phyloP scores from a whole-genome alignment of 352 stramenopile species.

The Phytophthora agathidicida region DNA sequence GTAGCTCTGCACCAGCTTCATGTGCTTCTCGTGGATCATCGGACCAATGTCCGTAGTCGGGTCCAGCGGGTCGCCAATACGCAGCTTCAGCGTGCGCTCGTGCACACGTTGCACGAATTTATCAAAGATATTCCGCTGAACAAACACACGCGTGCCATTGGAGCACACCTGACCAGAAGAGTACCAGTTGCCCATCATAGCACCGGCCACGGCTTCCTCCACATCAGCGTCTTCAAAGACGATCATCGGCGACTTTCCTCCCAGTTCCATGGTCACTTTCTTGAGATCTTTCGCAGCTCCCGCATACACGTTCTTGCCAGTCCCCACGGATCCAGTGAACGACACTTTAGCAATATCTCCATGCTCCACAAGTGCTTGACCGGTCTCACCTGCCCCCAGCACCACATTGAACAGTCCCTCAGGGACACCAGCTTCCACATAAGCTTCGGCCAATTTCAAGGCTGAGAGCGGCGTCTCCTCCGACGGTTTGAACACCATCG shows the following conservation, averaged over 20 bases:
- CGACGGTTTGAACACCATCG: conserved; percentile 93
- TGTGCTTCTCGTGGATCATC: conserved; percentile 86
- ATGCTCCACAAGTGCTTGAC: conserved; percentile 62
- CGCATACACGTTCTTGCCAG: conserved; percentile 73
- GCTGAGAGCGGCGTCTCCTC: conserved; percentile 86
- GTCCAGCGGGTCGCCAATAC: conserved; percentile 88
- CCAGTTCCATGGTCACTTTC: conserved; percentile 91
- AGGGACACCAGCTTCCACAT: conserved; percentile 71
- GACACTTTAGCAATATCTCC: conserved; percentile 73
- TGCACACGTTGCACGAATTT: conserved; percentile 85
- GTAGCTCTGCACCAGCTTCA: conserved; percentile 76
- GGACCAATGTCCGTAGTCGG: conserved; percentile 82
- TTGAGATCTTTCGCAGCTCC: conserved; percentile 79
- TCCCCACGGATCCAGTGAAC: conserved; percentile 86
- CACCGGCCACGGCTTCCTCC: conserved; percentile 74
- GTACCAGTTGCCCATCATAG: conserved; percentile 91
- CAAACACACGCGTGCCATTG: conserved; percentile 90
- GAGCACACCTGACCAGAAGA: conserved; percentile 91
- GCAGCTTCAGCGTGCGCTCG: conserved; percentile 72
- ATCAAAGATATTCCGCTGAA: conserved; percentile 86
- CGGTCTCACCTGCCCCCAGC: conserved; percentile 64
- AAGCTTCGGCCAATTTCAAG: conserved; percentile 68
- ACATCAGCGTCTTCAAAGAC: conserved; percentile 89
- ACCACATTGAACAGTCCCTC: conserved; percentile 85
- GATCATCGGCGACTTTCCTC: conserved; percentile 89